Evolutionary conservation across 257 asterid species (phyloP), one percentile per base, ranked within the genome.

Genomic region (Solanum etuberosum): DNA sequence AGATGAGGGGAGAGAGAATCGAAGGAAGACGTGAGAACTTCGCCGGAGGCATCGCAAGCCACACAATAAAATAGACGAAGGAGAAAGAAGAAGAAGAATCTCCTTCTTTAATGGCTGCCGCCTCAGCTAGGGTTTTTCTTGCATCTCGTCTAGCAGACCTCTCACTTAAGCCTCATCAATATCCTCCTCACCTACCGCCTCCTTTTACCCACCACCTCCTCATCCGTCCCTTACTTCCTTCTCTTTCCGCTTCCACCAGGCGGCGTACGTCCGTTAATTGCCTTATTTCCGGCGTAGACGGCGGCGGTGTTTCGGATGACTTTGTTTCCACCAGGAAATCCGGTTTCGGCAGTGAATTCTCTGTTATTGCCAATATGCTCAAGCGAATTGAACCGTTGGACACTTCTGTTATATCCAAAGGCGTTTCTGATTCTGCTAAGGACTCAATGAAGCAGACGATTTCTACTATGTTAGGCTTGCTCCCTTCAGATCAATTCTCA

Each of bases 391-490:
- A 94, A 94, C 99, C 99, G 84, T 89, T 97, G n/a, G 98, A 97
- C 46, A 94, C 91, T 85, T 94, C 99, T 85, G 91, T 94, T 83
- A 93, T 97, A 25, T 88, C 96, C 31, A 94, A 94, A 90, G 99
- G 98, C 42, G 98, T 97, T 59, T 95, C 99, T 9, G 96, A 93
- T 54, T 92, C 96, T 16, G 97, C 99, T 3, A 97, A 97, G 95
- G 99, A 96, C 85, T 95, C 99, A 29, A 97, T 97, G 99, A 97
- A 97, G 93, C 99, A 97, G 95, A 96, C 99, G 83, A 95, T 97
- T 51, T 96, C 99, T 4, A 92, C 98, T 81, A 97, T 97, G 99
- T 94, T 97, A 48, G 99, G 99, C n/a, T 92, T 97, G 91, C 91
- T 97, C 87, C 99, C 99, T 8, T 97, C 99, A 15, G 98, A 97